These are phyloP conservation scores for Leishmania arabica DNA, from an alignment of 208 protist species.

Conservation along the genomic window DNA sequence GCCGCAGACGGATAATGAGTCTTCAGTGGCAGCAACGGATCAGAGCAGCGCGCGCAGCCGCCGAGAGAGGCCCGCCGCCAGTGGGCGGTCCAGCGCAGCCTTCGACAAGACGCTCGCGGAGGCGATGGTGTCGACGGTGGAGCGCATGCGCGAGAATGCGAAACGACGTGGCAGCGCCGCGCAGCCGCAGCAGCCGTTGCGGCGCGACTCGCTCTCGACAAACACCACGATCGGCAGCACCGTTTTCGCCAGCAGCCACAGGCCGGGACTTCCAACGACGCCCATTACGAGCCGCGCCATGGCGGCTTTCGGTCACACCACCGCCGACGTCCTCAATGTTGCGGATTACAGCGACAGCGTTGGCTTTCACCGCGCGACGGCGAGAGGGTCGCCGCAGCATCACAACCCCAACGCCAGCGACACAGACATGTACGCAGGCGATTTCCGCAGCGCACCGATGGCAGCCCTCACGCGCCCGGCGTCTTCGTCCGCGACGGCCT, in stretches of 20 bases:
- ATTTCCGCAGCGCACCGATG: not conserved
- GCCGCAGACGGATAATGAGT: not conserved
- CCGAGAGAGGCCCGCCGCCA: constrained; percentile 2
- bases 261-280: not conserved
- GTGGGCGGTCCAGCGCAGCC: not conserved
- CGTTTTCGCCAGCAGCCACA: not conserved
- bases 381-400: not conserved
- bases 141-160: constrained; percentile 28
- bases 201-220: not conserved
- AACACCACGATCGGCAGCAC: not conserved
- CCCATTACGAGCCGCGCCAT: not conserved
- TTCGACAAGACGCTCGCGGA: constrained; percentile 38
- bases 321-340: not conserved
- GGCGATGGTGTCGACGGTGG: constrained; percentile 48
- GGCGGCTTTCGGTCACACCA: not conserved
- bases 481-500: not conserved
- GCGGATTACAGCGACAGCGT: not conserved
- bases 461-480: not conserved
- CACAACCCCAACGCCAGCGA: not conserved
- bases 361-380: not conserved
- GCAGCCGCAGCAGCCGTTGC: not conserved
- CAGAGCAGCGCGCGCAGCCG: not conserved
- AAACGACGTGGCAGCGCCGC: constrained; percentile 6
- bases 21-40: no score
- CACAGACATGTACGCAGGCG: not conserved